These are phyloP conservation scores for Coriolopsis trogii DNA, from an alignment of 1,284 basidiomycete species.

Conservation along the genomic window DNA sequence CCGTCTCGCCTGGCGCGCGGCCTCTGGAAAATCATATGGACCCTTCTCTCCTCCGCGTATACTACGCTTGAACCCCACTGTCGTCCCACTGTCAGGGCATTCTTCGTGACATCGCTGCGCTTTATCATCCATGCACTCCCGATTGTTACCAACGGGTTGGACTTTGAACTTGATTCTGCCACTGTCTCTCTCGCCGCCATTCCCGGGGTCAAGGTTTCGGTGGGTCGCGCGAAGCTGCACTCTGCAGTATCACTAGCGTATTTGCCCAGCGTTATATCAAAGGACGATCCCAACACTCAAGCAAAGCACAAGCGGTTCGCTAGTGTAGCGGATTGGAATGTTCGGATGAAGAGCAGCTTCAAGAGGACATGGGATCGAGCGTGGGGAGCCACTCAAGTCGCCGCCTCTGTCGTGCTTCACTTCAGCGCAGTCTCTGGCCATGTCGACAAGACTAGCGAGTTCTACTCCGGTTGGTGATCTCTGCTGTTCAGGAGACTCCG, in stretches of 20 bases:
- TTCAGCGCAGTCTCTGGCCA: slow-evolving; percentile 50
- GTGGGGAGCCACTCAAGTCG: slow-evolving; percentile 62
- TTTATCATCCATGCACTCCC: slow-evolving; percentile 65
- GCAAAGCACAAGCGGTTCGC: slow-evolving; percentile 34
- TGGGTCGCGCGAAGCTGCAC: slow-evolving; percentile 55
- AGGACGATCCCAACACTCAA: slow-evolving; percentile 28
- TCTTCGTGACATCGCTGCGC: slow-evolving; percentile 56
- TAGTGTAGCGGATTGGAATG: slow-evolving; percentile 63
- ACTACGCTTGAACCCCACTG: slow-evolving; percentile 57
- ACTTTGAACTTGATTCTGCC: slow-evolving; percentile 64
- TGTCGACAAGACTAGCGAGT: slow-evolving; percentile 33
- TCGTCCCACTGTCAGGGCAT: slow-evolving; percentile 60
- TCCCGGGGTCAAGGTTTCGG: slow-evolving; percentile 51
- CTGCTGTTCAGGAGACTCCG: too few species aligned
- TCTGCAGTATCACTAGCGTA: slow-evolving; percentile 58
- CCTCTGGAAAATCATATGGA: slow-evolving; percentile 47
- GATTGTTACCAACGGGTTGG: slow-evolving; percentile 61
- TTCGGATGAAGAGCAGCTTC: slow-evolving; percentile 59
- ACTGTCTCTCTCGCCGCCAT: slow-evolving; percentile 51
- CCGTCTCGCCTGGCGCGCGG: slow-evolving; percentile 57
- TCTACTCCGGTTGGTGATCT: slow-evolving; percentile 13
- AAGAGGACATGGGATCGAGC: slow-evolving; percentile 67
- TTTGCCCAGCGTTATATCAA: slow-evolving; percentile 39
- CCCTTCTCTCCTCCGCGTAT: slow-evolving; percentile 38
- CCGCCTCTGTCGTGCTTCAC: slow-evolving; percentile 52